A percentile compares a stretch with the other conserved stretches of the same genome.
Evolutionary conservation across 768 basidiomycete genomes (phyloP).

Genomic region (Hypholoma sublateritium): DNA sequence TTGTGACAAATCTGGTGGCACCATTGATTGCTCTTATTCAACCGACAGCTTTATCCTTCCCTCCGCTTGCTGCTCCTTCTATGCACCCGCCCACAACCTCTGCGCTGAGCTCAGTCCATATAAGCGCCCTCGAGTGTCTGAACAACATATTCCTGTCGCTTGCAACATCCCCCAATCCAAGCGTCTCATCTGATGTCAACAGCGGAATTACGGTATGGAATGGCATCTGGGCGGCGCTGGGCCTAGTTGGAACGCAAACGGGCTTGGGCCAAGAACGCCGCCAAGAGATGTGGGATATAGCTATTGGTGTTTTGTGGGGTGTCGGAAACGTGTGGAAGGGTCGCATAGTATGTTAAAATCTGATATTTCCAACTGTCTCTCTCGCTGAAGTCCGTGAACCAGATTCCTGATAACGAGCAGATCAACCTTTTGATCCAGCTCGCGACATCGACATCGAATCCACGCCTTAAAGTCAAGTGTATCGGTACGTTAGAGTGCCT

Average conservation of each 20-base stretch:
- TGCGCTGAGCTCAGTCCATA: conserved; percentile 78
- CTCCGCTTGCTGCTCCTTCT: conserved; percentile 66
- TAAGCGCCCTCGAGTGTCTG: conserved; percentile 84
- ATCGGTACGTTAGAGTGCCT: conserved; percentile 86
- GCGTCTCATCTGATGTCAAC: conserved; percentile 42
- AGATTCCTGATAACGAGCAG: conserved; percentile 60
- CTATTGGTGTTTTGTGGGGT: conserved; percentile 86
- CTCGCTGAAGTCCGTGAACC: too few species aligned
- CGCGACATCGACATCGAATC: conserved; percentile 54
- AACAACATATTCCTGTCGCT: conserved; percentile 87
- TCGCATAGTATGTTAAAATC: conserved; percentile 45
- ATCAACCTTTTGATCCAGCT: conserved; percentile 66
- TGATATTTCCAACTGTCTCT: neutral
- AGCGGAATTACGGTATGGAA: conserved; percentile 61
- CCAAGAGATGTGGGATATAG: conserved; percentile 76
- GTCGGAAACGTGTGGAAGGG: conserved; percentile 77
- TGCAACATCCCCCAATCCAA: conserved; percentile 44
- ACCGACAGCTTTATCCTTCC: conserved; percentile 81
- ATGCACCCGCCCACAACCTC: conserved; percentile 89
- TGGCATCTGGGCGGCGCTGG: conserved; percentile 62
- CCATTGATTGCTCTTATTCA: conserved; percentile 70
- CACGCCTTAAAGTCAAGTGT: conserved; percentile 65
- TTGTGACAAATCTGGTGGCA: conserved; percentile 62
- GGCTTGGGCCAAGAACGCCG: conserved; percentile 66
- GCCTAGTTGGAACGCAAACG: conserved; percentile 56